Evolutionary conservation across 164 flowering plant species (phyloP).

Genomic region (Vitis rotundifolia): DNA sequence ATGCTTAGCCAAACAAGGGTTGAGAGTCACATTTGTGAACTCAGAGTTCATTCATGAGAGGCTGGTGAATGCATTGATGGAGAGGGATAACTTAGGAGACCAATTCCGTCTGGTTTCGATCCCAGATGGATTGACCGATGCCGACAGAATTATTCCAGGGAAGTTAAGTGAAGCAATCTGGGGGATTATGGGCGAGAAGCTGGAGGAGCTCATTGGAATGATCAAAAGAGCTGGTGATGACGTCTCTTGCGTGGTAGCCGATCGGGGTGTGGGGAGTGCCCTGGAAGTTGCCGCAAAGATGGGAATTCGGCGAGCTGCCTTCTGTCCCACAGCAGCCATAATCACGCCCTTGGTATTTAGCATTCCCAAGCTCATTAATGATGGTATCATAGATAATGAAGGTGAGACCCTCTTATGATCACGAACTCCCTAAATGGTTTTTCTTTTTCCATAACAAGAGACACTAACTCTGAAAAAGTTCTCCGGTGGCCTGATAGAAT

Average conservation of each 20-base stretch:
- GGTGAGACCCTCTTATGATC: neutral
- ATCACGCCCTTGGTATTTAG: neutral
- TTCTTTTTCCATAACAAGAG: too few relatives aligned
- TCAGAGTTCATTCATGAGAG: conserved; percentile 19
- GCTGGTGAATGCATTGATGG: neutral
- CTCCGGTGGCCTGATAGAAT: too few relatives aligned
- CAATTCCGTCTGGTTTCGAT: conserved; percentile 22
- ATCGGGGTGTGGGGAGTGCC: conserved; percentile 24
- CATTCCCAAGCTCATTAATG: too few relatives aligned
- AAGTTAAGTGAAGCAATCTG: conserved; percentile 13
- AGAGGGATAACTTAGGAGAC: neutral
- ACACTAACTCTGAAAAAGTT: too few relatives aligned
- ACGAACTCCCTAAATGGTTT: too few relatives aligned
- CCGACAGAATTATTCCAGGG: conserved; percentile 17
- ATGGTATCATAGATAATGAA: too few relatives aligned
- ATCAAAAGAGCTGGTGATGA: conserved; percentile 12
- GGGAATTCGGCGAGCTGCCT: conserved; percentile 26
- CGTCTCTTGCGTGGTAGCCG: conserved; percentile 32
- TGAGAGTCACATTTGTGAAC: conserved; percentile 31
- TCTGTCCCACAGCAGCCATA: conserved; percentile 30
- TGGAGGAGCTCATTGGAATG: conserved; percentile 27
- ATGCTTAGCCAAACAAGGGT: conserved; percentile 22
- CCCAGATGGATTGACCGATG: conserved; percentile 34
- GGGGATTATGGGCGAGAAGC: conserved; percentile 14
- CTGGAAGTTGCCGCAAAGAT: conserved; percentile 26